Base-by-base conservation (phyloP, 129 eudicot genomes). In the Arctium lappa region DNA sequence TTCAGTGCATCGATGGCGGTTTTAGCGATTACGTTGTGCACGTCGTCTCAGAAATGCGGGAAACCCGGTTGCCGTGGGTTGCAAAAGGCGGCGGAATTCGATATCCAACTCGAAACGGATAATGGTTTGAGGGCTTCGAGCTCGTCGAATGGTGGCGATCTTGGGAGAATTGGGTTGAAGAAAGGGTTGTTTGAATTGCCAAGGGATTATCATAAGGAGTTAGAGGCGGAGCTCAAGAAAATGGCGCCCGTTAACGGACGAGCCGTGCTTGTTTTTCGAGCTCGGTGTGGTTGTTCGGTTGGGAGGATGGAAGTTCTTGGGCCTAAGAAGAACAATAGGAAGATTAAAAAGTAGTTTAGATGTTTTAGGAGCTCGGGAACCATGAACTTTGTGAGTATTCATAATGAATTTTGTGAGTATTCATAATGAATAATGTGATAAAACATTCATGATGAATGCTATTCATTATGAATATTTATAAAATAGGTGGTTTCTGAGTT, bases 231-330 rank as follows among this genome's bases (percentile, higher is more conserved):
- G 93, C 91, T 95, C 5, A 95, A 90, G 92, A 95, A 90, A 88
- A 88, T 95, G 88, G 97, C 98, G 6, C 98, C 98, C 0, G 85
- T 87, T 62, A 95, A 95, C 80, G 98, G 98, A 30, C 84, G 97
- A 53, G 98, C 94, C 69, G 88, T 95, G 85, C 90, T 95, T 33
- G 87, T 95, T 48, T 91, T 92, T 62, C 81, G 93, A 33, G 97
- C 92, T 0, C 89, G 94, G 72, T 92, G 98, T 84, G 98, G 98
- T 44, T 95, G 98, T 74, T 91, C 97, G 38, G 91, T 91, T 81
- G 97, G 97, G 3, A 84, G 90, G 76, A 84, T 95, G 91, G 97
- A 95, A 81, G 97, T 95, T 80, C 91, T 87, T 0, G 98, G 98
- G 32, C 92, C 94, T 3, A 88, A 80, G 85, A 95, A 88, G 87